A percentile compares a stretch with the other conserved stretches of the same genome.
phyloP scores from a whole-genome alignment of 2,329 filamentous ascomycete genomes.

The Arachnopeziza araneosa region DNA sequence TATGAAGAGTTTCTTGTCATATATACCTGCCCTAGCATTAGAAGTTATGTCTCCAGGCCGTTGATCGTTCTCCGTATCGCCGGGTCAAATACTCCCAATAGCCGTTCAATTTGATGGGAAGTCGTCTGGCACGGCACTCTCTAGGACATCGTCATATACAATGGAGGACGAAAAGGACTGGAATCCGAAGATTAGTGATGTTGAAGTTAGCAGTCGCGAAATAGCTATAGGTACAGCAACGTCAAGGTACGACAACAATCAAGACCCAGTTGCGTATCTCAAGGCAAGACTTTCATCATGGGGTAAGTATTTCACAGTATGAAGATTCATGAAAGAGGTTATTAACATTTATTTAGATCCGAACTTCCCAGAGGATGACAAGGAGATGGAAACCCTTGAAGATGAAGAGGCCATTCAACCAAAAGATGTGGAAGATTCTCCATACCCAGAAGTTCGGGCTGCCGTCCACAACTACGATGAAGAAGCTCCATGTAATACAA shows the following conservation, averaged over 20 bases:
- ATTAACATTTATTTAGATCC: not conserved
- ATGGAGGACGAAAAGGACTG: conserved; percentile 19
- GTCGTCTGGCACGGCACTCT: conserved; percentile 17
- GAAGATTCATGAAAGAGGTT: not conserved
- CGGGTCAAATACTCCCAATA: conserved; percentile 11
- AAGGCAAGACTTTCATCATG: conserved; percentile 15
- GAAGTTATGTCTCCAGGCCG: conserved; percentile 19
- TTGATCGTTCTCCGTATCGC: conserved; percentile 24
- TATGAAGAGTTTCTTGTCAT: conserved; percentile 46
- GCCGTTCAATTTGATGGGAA: conserved; percentile 18
- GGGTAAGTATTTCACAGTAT: conserved; percentile 7
- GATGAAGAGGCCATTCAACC: not conserved
- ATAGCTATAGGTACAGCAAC: conserved; percentile 5
- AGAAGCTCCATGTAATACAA: conserved; percentile 58
- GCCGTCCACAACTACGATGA: conserved; percentile 48
- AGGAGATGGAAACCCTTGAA: not conserved
- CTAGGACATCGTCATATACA: conserved; percentile 10
- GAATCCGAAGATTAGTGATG: conserved; percentile 18
- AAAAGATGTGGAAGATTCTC: not conserved
- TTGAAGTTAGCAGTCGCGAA: conserved; percentile 14
- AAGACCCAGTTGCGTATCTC: conserved; percentile 17
- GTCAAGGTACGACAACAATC: conserved; percentile 10
- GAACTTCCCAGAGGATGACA: not conserved
- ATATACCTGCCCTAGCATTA: conserved; percentile 32
- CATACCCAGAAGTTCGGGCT: not conserved